A percentile compares a stretch with the other conserved stretches of the same genome.
phyloP scores from a whole-genome alignment of 2,329 filamentous ascomycete genomes.

The Colletotrichum lentis region DNA sequence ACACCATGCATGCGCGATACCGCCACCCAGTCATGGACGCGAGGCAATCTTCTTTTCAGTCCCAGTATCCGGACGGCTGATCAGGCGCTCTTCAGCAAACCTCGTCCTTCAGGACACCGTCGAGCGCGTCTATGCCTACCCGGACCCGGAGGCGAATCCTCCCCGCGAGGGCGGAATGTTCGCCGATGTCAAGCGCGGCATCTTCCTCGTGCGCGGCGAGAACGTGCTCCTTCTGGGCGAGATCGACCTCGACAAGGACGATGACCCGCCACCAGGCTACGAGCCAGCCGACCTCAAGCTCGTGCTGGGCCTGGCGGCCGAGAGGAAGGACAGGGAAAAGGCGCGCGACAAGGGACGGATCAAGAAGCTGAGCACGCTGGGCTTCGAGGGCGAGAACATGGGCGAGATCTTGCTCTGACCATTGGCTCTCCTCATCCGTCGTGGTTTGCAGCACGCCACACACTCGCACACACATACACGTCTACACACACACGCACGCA shows the following conservation, averaged over 20 bases:
- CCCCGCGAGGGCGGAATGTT: slow-evolving; percentile 65
- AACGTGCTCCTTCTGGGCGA: slow-evolving; percentile 96
- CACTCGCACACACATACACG: neutral
- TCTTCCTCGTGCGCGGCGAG: slow-evolving; percentile 93
- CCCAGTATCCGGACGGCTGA: neutral
- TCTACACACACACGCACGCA: too few relatives aligned
- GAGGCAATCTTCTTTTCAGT: neutral
- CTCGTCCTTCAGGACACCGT: slow-evolving; percentile 92
- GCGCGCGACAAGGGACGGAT: slow-evolving; percentile 75
- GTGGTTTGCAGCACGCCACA: neutral
- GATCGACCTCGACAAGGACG: slow-evolving; percentile 96
- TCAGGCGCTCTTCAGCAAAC: slow-evolving; percentile 69
- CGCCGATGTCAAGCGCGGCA: slow-evolving; percentile 83
- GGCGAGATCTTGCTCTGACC: slow-evolving; percentile 75
- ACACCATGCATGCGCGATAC: slow-evolving; percentile 8
- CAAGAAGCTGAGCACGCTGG: slow-evolving; percentile 76
- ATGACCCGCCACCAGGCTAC: slow-evolving; percentile 78
- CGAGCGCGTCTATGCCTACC: slow-evolving; percentile 79
- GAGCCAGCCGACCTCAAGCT: slow-evolving; percentile 70
- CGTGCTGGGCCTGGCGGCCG: slow-evolving; percentile 77
- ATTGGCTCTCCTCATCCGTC: neutral
- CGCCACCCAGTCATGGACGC: slow-evolving; percentile 27
- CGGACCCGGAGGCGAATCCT: slow-evolving; percentile 45
- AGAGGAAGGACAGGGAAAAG: slow-evolving; percentile 74
- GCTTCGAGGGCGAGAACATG: slow-evolving; percentile 86